Base-by-base conservation (phyloP, 257 asterid species). In the Solanum piurae region DNA sequence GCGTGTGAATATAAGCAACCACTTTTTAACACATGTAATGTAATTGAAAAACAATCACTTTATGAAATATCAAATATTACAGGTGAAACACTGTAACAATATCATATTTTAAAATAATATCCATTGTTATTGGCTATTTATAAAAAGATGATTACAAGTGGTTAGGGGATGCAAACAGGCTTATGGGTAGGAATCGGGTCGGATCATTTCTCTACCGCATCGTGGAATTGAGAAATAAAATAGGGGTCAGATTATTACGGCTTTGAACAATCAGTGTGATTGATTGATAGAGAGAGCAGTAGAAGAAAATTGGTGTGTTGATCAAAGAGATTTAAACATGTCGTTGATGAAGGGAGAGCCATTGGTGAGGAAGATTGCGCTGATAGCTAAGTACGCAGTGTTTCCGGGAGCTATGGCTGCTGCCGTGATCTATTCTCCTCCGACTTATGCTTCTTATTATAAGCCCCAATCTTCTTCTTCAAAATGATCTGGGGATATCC, bases 381-480 rank as follows among this genome's bases (percentile, higher is more conserved):
- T 64, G 83, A 29, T 91, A 72, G 86, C 91, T 14, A 89, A 82
- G 80, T 91, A 91, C 44, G 87, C n/a, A 4, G 86, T 91, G 12
- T 60, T 89, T 10, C 92, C 92, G 2, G 90, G 80, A 23, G 89
- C 90, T 46, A 91, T 88, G 90, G 77, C 87, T 49, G 89, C 90
- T 27, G 87, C 90, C 10, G 52, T 89, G 68, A 49, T 89, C 86
- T 91, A 91, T 49, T 91, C 93, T 40, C 93, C 91, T 14, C 89
- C 91, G 4, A 36, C 77, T 87, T 91, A 87, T 23, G 85, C 60
- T 66, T 44, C 36, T 40, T 31, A 83, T 37, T 83, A n/a, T 10
- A 69, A 87, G 76, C 25, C 89, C 14, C 42, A 44, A 58, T 44
- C 83, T 12, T 83, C 84, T 80, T 44, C 87, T 38, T 85, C 40